A percentile compares a stretch with the other conserved stretches of the same genome.
Conservation (phyloP, 371 early-diverging fungal genomes). For the Mucor lusitanicus region DNA sequence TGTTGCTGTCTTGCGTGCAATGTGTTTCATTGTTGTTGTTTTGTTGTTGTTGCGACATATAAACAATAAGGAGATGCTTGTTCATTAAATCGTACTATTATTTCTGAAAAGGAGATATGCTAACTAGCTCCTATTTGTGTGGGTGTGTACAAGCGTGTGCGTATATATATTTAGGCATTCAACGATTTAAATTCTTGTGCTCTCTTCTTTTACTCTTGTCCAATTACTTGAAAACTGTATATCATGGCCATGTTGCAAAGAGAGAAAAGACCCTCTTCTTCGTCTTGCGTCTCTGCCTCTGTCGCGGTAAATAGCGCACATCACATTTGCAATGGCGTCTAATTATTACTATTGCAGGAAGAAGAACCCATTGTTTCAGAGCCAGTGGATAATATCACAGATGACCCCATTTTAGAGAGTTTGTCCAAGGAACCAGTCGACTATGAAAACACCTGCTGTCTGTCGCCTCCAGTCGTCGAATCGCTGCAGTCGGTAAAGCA, state of each 20-base stretch:
- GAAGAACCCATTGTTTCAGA: not conserved
- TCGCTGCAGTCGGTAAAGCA: constrained; percentile 42
- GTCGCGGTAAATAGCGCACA: not conserved
- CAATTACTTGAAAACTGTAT: not conserved
- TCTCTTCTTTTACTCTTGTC: constrained; percentile 7
- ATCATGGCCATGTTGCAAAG: constrained; percentile 15
- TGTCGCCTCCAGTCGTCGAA: constrained; percentile 25
- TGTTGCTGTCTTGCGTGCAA: not conserved
- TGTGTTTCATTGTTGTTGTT: not conserved
- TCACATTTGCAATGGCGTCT: not conserved
- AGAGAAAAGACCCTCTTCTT: constrained; percentile 3
- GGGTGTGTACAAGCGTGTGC: too few species aligned
- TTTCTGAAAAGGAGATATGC: not conserved
- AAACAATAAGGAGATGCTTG: not conserved
- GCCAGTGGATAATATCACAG: not conserved
- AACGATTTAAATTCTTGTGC: not conserved
- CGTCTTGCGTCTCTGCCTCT: not conserved
- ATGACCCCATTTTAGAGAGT: constrained; percentile 4
- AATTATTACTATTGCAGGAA: not conserved
- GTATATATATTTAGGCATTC: not conserved
- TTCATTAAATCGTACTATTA: constrained; percentile 4
- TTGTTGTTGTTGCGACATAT: not conserved
- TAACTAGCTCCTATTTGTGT: not conserved
- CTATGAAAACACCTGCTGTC: not conserved
- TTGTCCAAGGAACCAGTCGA: constrained; percentile 13